A percentile compares a stretch with the other conserved stretches of the same genome.
phyloP scores from a whole-genome alignment of 2,329 filamentous ascomycete species.

The Pseudomassariella vexata region DNA sequence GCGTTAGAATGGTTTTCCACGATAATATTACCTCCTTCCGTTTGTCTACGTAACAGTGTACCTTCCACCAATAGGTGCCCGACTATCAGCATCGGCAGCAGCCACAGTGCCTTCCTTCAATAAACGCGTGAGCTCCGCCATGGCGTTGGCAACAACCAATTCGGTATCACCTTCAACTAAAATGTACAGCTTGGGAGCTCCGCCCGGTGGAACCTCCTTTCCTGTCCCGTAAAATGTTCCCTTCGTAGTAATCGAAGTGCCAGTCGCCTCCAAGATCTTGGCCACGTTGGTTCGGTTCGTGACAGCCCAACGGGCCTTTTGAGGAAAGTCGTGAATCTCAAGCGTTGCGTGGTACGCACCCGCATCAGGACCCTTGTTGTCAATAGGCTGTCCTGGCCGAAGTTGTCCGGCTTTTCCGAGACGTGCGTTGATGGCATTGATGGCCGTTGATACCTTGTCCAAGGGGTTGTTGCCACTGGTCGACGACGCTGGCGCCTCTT shows the following conservation, averaged over 20 bases:
- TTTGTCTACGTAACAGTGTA: constrained; percentile 74
- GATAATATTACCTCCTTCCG: not conserved
- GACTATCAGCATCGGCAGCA: constrained; percentile 78
- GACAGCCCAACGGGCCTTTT: constrained; percentile 97
- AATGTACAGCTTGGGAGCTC: constrained; percentile 93
- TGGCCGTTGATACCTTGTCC: constrained; percentile 84
- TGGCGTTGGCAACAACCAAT: constrained; percentile 80
- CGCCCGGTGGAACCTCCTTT: constrained; percentile 69
- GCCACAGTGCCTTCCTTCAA: constrained; percentile 87
- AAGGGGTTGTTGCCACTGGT: constrained; percentile 57
- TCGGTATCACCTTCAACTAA: constrained; percentile 97
- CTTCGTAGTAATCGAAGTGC: constrained; percentile 95
- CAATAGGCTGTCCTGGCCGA: constrained; percentile 86
- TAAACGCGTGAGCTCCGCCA: constrained; percentile 82
- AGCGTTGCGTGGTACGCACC: constrained; percentile 94
- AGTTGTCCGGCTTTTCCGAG: constrained; percentile 85
- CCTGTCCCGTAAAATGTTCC: constrained; percentile 81
- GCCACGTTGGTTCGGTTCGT: constrained; percentile 98
- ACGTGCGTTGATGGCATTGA: constrained; percentile 84
- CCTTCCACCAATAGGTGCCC: constrained; percentile 71
- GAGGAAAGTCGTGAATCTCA: constrained; percentile 98
- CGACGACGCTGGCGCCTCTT: constrained; percentile 41
- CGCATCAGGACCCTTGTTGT: constrained; percentile 97
- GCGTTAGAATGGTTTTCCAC: not conserved
- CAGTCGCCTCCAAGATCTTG: constrained; percentile 92